phyloP scores from a whole-genome alignment of 495 filamentous ascomycete genomes.

The Trichocladium uniseriatum region DNA sequence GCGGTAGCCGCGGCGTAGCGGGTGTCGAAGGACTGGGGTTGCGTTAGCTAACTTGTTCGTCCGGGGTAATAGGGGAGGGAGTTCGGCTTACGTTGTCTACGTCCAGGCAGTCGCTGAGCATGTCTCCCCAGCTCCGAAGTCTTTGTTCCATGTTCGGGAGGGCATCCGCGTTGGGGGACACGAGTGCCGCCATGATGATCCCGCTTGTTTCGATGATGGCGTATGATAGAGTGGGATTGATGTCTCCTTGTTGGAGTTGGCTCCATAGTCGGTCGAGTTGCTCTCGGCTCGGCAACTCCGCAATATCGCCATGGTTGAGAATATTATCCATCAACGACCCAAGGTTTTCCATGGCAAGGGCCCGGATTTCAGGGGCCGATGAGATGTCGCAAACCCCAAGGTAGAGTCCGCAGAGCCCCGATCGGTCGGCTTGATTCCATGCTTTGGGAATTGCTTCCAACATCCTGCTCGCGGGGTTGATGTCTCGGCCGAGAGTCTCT shows the following conservation, averaged over 20 bases:
- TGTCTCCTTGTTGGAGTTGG: conserved; percentile 23
- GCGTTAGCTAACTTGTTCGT: not conserved
- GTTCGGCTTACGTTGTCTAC: conserved; percentile 35
- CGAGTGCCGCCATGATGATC: conserved; percentile 28
- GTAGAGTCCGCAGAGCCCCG: conserved; percentile 21
- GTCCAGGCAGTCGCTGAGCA: conserved; percentile 35
- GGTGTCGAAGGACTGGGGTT: conserved; percentile 52
- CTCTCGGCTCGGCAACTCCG: conserved; percentile 17
- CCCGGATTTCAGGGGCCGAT: conserved; percentile 28
- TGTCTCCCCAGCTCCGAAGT: conserved; percentile 33
- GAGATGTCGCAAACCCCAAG: conserved; percentile 16
- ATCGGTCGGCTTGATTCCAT: conserved; percentile 13
- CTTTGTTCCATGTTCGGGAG: conserved; percentile 12
- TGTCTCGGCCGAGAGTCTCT: conserved; percentile 9
- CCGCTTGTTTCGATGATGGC: conserved; percentile 39
- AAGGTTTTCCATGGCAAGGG: conserved; percentile 30
- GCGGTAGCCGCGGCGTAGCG: conserved; percentile 47
- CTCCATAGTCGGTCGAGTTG: conserved; percentile 23
- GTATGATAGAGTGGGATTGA: conserved; percentile 36
- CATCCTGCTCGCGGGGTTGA: conserved; percentile 24
- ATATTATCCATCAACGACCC: conserved; percentile 24
- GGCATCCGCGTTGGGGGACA: not conserved
- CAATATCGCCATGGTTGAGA: conserved; percentile 4
- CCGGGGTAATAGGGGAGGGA: not conserved
- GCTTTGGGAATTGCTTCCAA: conserved; percentile 23